Base-by-base conservation (phyloP, 495 filamentous ascomycete species). In the Emericellopsis terricola region DNA sequence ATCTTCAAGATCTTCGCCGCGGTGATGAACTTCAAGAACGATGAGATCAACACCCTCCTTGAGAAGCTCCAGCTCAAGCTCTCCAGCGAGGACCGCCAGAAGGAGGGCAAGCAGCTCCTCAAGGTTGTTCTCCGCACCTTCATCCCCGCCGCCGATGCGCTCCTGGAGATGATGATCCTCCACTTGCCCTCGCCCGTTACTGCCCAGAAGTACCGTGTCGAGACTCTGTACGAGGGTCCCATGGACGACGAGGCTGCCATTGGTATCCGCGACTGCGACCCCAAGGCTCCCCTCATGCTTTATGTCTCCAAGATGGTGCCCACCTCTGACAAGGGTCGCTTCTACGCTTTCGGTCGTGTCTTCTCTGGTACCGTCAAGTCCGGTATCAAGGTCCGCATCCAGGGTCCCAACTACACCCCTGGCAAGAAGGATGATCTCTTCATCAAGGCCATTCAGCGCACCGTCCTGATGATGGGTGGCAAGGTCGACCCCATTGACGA, bases 221-320 rank as follows among this genome's bases (percentile, higher is more conserved):
- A 94, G 74, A 94, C 87, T 53, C 73, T 99, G 38, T 99, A 99
- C 69, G 89, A 99, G 69, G 89, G 89, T 67, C 89, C 89, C 39
- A 48, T 60, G 18, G 89, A 99, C 58, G 89, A 99, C 48, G 76
- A 84, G 63, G 76, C 73, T 45, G 81, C 75, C 69, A 79, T 91
- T 52, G 82, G 74, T 69, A 94, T 99, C 70, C 83, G 86, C 33
- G 86, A 94, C 70, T 96, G 89, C 67, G 79, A 96, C 59, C 69
- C 86, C 62, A 93, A 89, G 69, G 89, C 73, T 51, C 82, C 86
- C 49, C 89, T 99, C 58, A 99, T 99, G 89, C 71, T 96, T 42
- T 99, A 99, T 75, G 86, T 99, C 62, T 99, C 89, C 54, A 99
- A 99, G 79, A 99, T 99, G 89, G 91, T 99, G 46, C 89, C 89